Percentiles rank a stretch among this genome's conserved stretches.
phyloP scores from a whole-genome alignment of 139 green algal species.

The Micractinium conductrix region DNA sequence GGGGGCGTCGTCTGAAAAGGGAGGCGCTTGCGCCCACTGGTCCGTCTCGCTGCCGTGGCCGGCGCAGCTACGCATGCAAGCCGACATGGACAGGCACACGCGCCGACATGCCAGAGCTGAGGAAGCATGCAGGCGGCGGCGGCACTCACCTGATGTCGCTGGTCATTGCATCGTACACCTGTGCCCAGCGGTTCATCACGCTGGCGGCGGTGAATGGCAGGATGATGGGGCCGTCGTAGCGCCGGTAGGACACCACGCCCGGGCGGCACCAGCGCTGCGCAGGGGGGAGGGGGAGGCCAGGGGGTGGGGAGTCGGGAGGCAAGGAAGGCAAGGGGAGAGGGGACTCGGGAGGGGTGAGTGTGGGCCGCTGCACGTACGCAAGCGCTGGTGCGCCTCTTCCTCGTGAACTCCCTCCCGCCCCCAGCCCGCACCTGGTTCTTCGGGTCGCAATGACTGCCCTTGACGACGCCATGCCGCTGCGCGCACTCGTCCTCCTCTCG shows the following conservation, averaged over 20 bases:
- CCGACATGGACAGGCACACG: too few species aligned
- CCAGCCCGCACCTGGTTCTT: constrained; percentile 15
- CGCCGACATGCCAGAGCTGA: too few species aligned
- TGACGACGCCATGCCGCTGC: constrained; percentile 13
- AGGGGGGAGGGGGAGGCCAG: background rate
- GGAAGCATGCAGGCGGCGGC: too few species aligned
- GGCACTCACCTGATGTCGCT: constrained; percentile 28
- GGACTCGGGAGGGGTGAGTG: background rate
- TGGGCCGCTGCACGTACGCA: too few species aligned
- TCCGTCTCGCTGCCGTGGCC: too few species aligned
- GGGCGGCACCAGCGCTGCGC: constrained; percentile 30
- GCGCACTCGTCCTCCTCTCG: constrained; percentile 4
- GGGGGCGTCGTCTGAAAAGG: too few species aligned
- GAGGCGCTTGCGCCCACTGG: too few species aligned
- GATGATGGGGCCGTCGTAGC: constrained; percentile 36
- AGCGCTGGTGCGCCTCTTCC: too few species aligned
- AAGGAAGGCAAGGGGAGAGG: background rate
- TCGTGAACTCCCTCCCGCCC: too few species aligned
- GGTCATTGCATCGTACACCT: constrained; percentile 48
- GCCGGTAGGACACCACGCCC: constrained; percentile 30
- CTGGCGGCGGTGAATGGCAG: constrained; percentile 37
- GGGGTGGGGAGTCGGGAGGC: background rate
- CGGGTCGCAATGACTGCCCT: constrained; percentile 16
- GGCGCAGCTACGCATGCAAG: too few species aligned
- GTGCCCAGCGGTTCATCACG: constrained; percentile 46